These are phyloP conservation scores for Trichoderma reesei DNA, from an alignment of 495 filamentous ascomycete species.

Conservation along the genomic window DNA sequence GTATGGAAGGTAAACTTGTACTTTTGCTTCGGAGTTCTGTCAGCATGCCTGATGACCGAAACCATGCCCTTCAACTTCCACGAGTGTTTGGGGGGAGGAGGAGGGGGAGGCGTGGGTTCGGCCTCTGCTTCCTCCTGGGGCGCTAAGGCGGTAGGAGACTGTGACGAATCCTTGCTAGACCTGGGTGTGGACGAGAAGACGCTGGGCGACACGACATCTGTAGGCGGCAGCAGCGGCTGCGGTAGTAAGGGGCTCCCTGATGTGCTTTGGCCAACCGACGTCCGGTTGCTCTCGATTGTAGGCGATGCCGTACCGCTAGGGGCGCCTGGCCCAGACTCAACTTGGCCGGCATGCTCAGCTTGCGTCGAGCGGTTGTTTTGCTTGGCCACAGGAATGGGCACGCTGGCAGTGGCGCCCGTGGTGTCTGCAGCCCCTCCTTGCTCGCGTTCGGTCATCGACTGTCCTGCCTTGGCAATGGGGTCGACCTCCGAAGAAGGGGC, in stretches of 20 bases:
- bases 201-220: conserved; percentile 17
- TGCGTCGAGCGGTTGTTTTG: not conserved
- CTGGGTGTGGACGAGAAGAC: conserved; percentile 25
- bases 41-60: conserved; percentile 88
- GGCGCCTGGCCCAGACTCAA: not conserved
- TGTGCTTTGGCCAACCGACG: not conserved
- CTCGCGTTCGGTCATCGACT: conserved; percentile 18
- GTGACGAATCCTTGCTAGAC: conserved; percentile 2
- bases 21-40: conserved; percentile 96
- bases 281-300: not conserved
- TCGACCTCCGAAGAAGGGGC: conserved; percentile 33
- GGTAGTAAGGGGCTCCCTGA: not conserved
- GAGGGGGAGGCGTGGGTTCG: conserved; percentile 41
- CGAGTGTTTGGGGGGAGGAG: conserved; percentile 84
- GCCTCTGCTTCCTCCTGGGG: conserved; percentile 18
- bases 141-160: not conserved
- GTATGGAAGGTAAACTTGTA: conserved; percentile 99
- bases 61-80: conserved; percentile 99
- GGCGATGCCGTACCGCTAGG: conserved; percentile 7
- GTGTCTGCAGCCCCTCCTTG: not conserved
- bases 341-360: not conserved
- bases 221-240: not conserved
- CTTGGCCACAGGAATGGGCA: not conserved
- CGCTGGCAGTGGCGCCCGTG: no score
- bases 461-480: conserved; percentile 24